phyloP scores from a whole-genome alignment of 768 basidiomycete genomes.

The Coprinopsis marcescibilis region DNA sequence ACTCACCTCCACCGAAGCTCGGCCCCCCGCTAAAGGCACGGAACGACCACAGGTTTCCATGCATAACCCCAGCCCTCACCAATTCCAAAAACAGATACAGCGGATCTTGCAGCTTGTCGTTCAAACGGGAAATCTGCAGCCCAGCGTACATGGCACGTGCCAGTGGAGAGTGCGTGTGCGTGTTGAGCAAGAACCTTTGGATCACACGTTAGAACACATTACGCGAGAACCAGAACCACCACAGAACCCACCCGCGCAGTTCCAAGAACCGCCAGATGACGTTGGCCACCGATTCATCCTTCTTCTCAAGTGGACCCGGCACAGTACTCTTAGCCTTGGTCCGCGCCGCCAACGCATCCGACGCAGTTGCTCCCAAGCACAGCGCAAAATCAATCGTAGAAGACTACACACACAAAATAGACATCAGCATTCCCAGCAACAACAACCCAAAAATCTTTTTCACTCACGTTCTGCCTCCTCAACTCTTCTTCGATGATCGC shows the following conservation, averaged over 20 bases:
- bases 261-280: constrained; percentile 98
- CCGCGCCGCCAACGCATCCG: constrained; percentile 73
- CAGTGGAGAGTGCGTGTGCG: constrained; percentile 83
- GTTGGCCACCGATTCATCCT: constrained; percentile 97
- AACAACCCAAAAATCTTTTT: constrained; percentile 11
- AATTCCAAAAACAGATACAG: constrained; percentile 93
- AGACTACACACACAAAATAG: constrained; percentile 47
- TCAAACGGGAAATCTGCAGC: constrained; percentile 70
- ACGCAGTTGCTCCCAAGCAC: constrained; percentile 85
- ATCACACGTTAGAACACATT: constrained; percentile 4
- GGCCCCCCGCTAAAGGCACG: constrained; percentile 91
- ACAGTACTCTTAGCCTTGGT: constrained; percentile 65
- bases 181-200: constrained; percentile 85
- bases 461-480: constrained; percentile 91
- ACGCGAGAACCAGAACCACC: constrained; percentile 5
- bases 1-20: constrained; percentile 84
- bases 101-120: constrained; percentile 98
- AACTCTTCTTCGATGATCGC: constrained; percentile 88
- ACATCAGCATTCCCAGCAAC: constrained; percentile 1
- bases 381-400: constrained; percentile 96
- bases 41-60: constrained; percentile 86
- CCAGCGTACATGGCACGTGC: constrained; percentile 90
- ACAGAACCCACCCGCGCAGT: constrained; percentile 72
- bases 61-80: constrained; percentile 93
- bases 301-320: constrained; percentile 74